phyloP scores from a whole-genome alignment of 495 filamentous ascomycete species.

The Lineolata rhizophorae region DNA sequence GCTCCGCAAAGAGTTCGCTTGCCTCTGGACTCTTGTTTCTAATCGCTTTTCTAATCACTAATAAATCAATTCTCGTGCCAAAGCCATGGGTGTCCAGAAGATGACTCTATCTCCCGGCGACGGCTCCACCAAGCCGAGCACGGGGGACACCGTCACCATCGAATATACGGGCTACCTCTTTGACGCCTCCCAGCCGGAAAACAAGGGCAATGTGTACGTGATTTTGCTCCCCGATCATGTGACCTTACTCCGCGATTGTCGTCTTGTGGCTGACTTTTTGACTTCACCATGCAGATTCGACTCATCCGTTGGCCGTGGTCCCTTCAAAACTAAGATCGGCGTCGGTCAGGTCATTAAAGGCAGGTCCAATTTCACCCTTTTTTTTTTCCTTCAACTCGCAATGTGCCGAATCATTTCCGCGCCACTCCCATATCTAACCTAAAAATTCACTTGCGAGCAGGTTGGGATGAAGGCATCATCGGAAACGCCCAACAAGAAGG shows the following conservation, averaged over 20 bases:
- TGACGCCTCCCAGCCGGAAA: conserved; percentile 22
- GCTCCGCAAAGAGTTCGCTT: too few relatives aligned
- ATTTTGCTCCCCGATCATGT: conserved; percentile 5
- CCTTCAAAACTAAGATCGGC: conserved; percentile 49
- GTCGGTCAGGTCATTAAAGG: conserved; percentile 60
- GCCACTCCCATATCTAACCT: background rate
- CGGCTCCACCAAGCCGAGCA: conserved; percentile 29
- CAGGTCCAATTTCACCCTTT: background rate
- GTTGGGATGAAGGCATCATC: conserved; percentile 72
- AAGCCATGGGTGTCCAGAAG: conserved; percentile 34
- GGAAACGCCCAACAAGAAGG: conserved; percentile 12
- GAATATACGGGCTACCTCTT: conserved; percentile 71
- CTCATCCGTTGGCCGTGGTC: conserved; percentile 41
- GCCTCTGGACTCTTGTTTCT: too few relatives aligned
- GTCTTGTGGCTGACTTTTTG: too few relatives aligned
- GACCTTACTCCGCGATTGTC: too few relatives aligned
- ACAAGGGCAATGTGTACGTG: conserved; percentile 30
- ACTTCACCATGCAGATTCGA: conserved; percentile 39
- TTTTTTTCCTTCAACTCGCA: conserved; percentile 2
- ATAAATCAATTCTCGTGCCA: too few relatives aligned
- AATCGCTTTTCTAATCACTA: too few relatives aligned
- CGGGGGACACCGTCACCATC: conserved; percentile 49
- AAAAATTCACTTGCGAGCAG: conserved; percentile 18
- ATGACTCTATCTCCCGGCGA: conserved; percentile 25
- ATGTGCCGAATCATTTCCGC: too few relatives aligned